Evolutionary conservation across 2,329 filamentous ascomycete genomes (phyloP).

Genomic region (Paraphaeosphaeria minitans): DNA sequence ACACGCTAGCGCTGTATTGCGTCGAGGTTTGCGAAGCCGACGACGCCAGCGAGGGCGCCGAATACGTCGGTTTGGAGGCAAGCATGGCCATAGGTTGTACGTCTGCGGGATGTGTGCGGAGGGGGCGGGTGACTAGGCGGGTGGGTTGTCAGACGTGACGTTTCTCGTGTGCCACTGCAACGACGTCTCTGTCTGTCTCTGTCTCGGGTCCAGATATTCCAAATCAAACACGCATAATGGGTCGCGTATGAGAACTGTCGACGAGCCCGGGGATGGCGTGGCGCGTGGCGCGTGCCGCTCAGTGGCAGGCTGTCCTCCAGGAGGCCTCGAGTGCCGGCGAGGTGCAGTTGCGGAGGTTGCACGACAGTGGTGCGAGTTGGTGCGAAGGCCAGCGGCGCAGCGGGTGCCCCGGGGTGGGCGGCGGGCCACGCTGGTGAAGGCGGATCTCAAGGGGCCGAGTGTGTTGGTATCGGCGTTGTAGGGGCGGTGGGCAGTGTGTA

Average conservation of each 20-base stretch:
- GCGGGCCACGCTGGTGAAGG: conserved; percentile 1
- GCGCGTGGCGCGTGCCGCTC: conserved; percentile 1
- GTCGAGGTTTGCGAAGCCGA: conserved; percentile 36
- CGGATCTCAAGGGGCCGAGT: no score
- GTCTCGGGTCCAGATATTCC: conserved; percentile 7
- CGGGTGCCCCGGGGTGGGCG: conserved; percentile 3
- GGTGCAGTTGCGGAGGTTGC: conserved; percentile 18
- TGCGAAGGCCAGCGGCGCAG: not conserved
- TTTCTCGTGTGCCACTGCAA: conserved; percentile 10
- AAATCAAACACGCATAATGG: conserved; percentile 22
- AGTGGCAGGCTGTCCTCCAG: conserved; percentile 6
- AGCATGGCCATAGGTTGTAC: conserved; percentile 70
- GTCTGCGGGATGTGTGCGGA: not conserved
- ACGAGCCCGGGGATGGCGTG: not conserved
- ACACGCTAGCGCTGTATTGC: conserved; percentile 42
- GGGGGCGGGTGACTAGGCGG: conserved; percentile 1
- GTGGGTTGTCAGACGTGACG: conserved; percentile 8
- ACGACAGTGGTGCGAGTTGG: conserved; percentile 13
- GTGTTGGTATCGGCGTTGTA: not conserved
- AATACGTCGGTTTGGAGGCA: conserved; percentile 74
- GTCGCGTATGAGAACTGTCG: not conserved
- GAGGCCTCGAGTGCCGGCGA: conserved; percentile 20
- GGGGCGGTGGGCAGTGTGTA: conserved; percentile 3
- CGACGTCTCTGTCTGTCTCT: not conserved
- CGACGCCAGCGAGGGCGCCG: conserved; percentile 56